Base-by-base conservation (phyloP, 208 protist species). In the Porcisia deanei region DNA sequence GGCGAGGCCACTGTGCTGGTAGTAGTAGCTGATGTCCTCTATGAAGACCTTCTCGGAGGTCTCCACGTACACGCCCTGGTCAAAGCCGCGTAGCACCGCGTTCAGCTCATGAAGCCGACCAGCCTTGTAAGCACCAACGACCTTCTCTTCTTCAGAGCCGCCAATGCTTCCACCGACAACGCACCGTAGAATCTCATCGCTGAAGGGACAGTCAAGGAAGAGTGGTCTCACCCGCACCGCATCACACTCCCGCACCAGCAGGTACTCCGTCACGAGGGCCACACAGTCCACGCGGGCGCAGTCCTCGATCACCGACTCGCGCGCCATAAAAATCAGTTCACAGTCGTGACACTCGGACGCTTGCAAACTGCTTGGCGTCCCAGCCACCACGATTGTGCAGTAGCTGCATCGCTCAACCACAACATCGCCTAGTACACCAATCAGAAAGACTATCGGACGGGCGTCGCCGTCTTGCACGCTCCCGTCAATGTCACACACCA, bases 311-410 rank as follows among this genome's bases (percentile, higher is more conserved):
- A 88, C 70, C 18, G 67, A 67, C 74, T 94, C 88, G 20, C 85
- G 76, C 20, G 82, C 84, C 71, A 94, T 80, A 34, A 85, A 16
- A 63, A 93, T 84, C 16, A 95, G 61, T 20, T 71, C 68, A 70
- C 92, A 77, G 63, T 91, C 12, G 52, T 86, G 80, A 77, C 92
- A 97, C 37, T 86, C 64, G n/a, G 61, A 61, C 30, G 93, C 67
- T 43, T 82, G 76, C 22, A 94, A 69, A 47, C 64, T 88, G 63
- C 85, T 84, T 6, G 72, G 79, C 3, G 89, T 88, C 45, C 89
- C 92, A 5, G 83, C 65, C 7, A 97, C 81, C 71, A 89, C 79
- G 20, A 97, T 80, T 14, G 88, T 93, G 82, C 92, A 97, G 63
- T 82, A 49, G 49, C 85, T 87, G 76, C 92, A 97, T 65, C 88